A percentile compares a stretch with the other conserved stretches of the same genome.
Conservation (phyloP, 768 basidiomycete species). For the Amanita subjunquillea region DNA sequence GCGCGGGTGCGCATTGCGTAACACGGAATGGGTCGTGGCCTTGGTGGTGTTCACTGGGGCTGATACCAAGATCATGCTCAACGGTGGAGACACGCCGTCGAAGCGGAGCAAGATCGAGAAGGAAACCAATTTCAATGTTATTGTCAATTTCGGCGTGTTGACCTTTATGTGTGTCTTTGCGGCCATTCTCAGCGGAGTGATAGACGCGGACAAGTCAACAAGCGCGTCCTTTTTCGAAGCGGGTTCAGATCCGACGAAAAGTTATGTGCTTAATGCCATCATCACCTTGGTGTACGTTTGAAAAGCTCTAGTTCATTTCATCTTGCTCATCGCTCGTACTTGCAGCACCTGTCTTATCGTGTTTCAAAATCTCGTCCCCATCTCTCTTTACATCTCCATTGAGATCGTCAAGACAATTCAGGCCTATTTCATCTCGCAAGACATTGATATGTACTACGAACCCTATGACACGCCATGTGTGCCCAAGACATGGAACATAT, state of each 20-base stretch:
- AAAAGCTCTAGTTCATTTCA: not conserved
- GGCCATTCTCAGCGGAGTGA: constrained; percentile 67
- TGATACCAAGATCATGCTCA: constrained; percentile 89
- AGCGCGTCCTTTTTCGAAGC: constrained; percentile 68
- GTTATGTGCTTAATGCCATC: constrained; percentile 59
- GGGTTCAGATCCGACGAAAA: constrained; percentile 51
- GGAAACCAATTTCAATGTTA: constrained; percentile 97
- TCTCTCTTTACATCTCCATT: constrained; percentile 94
- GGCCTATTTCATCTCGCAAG: constrained; percentile 93
- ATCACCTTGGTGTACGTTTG: constrained; percentile 82
- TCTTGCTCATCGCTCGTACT: constrained; percentile 5
- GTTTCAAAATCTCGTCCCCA: constrained; percentile 96
- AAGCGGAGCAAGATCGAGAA: constrained; percentile 96
- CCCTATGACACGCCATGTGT: constrained; percentile 82
- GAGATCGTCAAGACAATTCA: constrained; percentile 98
- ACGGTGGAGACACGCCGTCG: constrained; percentile 89
- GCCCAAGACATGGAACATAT: constrained; percentile 98
- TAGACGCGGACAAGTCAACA: constrained; percentile 47
- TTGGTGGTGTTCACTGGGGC: constrained; percentile 90
- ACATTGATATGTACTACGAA: constrained; percentile 92
- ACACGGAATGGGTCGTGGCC: constrained; percentile 88
- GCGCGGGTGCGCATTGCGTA: constrained; percentile 82
- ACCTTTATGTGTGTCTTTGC: constrained; percentile 66
- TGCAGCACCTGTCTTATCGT: constrained; percentile 83
- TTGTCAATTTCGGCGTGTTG: constrained; percentile 84